Evolutionary conservation across 169 alveolate genomes (phyloP), one percentile per base, ranked within the genome.

Genomic region (Babesia gibsoni): DNA sequence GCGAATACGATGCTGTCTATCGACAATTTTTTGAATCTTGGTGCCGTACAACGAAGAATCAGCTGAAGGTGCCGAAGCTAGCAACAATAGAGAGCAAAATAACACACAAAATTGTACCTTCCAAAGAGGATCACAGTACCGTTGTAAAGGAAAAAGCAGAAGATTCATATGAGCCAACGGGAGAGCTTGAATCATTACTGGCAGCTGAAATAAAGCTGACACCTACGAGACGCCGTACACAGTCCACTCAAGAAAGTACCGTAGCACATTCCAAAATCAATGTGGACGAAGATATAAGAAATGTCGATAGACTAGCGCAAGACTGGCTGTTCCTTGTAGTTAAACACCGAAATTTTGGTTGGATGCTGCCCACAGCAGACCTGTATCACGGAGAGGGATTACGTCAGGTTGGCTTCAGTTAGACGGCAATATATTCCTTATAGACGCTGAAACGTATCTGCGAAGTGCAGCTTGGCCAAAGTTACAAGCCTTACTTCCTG

Each of bases 361-460:
- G 92, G 92, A 81, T 67, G 72, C 67, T 88, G 22, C 92, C 92
- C 7, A 50, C 77, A 18, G 79, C 86, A 23, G 89, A 88, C 77
- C 79, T 78, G 49, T 79, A 68, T 45, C 72, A 73, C 74, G 84
- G 84, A 16, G 83, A 67, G 35, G 61, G 87, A 4, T 69, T 88
- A n/a, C 52, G 84, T 52, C 48, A 61, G 58, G 72, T 50, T 18
- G 42, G 79, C 35, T 12, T 7, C n/a, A 39, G 30, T 16, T 10
- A 29, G 6, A 58, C 14, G 6, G 23, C 6, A 4, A 27, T 2
- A 14, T 6, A 30, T 1, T 29, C 12, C 10, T 23, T 52, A 30
- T 45, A 75, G 84, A 88, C 86, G 25, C 69, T 88, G 52, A 66
- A 58, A 61, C 69, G 84, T 35, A 35, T 88, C 32, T 88, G 92